Base-by-base conservation (phyloP, 2,329 filamentous ascomycete species). In the Epichloe amarillans region DNA sequence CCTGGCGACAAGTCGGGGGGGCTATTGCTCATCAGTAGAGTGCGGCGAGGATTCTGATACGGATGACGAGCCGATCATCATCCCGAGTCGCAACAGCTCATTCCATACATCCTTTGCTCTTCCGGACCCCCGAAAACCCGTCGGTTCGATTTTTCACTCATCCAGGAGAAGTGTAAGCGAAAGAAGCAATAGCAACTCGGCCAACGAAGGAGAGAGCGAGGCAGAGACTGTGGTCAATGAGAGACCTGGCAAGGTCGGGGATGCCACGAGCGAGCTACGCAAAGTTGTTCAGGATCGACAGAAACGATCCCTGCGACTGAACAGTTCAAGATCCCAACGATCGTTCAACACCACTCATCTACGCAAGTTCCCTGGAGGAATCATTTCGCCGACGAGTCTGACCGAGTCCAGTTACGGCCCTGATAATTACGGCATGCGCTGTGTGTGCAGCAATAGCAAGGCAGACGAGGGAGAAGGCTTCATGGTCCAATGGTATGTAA, bases 51-150 rank as follows among this genome's bases (percentile, higher is more conserved):
- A 74, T 2, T 81, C 77, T 1, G 82, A 79, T 0, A 74, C 73
- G 4, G 80, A 84, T 54, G 80, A 83, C 50, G 80, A 83, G 51
- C 78, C 77, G 12, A 83, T 83, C 53, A 72, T 83, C 47, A 79
- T 84, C 39, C 79, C 80, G 33, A 82, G 79, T 60, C 72, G 79
- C 42, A 77, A 72, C 53, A 69, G 70, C 4, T 69, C 67, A 1
- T 83, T 82, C 50, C 63, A 62, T 45, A 60, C 67, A 15, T 82
- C 79, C 0, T 83, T 82, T 61, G 74, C 72, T 2, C 63, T 80
- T 7, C 77, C 76, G 0, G 75, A 79, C 50, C 74, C 77, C 0
- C 64, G 69, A 33, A 74, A 72, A 54, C 72, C 75, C 3, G 69
- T 72, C 2, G 69, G 69, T 2, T 70, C 72, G 42, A 71, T 74